These are phyloP conservation scores for Isatis tinctoria DNA, from an alignment of 345 rosid genomes.

Conservation along the genomic window DNA sequence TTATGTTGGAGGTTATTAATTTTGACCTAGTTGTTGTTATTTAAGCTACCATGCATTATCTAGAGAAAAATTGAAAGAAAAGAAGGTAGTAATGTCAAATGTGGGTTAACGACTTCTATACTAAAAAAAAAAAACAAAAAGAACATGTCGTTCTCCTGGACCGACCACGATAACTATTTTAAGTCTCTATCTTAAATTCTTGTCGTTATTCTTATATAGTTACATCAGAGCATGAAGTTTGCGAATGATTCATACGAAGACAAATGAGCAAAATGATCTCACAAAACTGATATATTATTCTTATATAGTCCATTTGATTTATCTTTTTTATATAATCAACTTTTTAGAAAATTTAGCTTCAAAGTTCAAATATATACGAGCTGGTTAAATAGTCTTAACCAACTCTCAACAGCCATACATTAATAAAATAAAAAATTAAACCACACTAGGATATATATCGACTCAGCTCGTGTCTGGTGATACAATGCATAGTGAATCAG, in stretches of 20 bases:
- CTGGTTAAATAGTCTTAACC: neutral
- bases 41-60: neutral
- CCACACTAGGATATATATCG: neutral
- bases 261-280: neutral
- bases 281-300: neutral
- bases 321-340: neutral
- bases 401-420: neutral
- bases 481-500: neutral
- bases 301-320: no score
- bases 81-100: neutral
- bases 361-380: neutral
- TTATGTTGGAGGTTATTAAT: neutral
- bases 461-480: neutral
- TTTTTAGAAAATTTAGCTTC: neutral
- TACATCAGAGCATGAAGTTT: neutral
- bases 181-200: neutral
- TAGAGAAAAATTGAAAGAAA: neutral
- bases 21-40: neutral
- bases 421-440: no score
- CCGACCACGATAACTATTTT: conserved; percentile 9
- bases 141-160: conserved; percentile 12
- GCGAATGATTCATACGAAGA: neutral
- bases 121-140: neutral
- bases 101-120: conserved; percentile 1
- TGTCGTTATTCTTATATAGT: conserved; percentile 2